Evolutionary conservation across 2,329 filamentous ascomycete species (phyloP).

Genomic region (Helminthosporium solani): DNA sequence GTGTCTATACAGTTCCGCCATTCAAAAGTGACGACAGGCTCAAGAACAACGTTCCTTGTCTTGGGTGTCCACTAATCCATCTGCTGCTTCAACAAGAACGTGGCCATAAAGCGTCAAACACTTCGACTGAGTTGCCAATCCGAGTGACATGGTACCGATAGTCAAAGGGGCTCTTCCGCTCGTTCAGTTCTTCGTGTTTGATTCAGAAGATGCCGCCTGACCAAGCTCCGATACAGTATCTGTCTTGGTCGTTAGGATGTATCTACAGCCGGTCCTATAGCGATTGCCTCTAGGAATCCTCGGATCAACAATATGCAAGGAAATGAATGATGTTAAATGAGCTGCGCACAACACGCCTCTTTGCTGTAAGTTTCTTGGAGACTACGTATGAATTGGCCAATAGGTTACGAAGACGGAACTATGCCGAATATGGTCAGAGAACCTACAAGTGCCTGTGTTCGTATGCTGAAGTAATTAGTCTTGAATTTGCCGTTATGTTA

Average conservation of each 20-base stretch:
- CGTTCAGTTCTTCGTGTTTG: slow-evolving; percentile 48
- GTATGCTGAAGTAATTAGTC: slow-evolving; percentile 51
- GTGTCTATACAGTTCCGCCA: slow-evolving; percentile 8
- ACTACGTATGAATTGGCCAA: slow-evolving; percentile 50
- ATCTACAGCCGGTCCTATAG: slow-evolving; percentile 60
- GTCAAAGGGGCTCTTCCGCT: slow-evolving; percentile 46
- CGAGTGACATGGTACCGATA: slow-evolving; percentile 41
- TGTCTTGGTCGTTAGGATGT: slow-evolving; percentile 56
- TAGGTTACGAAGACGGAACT: slow-evolving; percentile 49
- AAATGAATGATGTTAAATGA: slow-evolving; percentile 51
- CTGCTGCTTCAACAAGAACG: slow-evolving; percentile 24
- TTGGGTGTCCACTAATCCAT: slow-evolving; percentile 1
- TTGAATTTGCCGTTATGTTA: slow-evolving; percentile 53
- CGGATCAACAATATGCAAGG: slow-evolving; percentile 50
- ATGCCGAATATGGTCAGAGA: slow-evolving; percentile 47
- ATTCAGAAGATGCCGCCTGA: slow-evolving; percentile 47
- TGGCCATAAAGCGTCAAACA: slow-evolving; percentile 35
- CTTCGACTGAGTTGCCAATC: slow-evolving; percentile 28
- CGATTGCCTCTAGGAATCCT: slow-evolving; percentile 54
- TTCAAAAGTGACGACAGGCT: slow-evolving; percentile 9
- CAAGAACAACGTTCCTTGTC: not conserved
- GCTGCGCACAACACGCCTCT: slow-evolving; percentile 45
- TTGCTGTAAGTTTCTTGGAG: slow-evolving; percentile 42
- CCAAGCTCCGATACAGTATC: slow-evolving; percentile 57
- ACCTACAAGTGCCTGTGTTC: slow-evolving; percentile 51